Conservation (phyloP, 2,329 filamentous ascomycete species). For the Dactylellina drechsleri region DNA sequence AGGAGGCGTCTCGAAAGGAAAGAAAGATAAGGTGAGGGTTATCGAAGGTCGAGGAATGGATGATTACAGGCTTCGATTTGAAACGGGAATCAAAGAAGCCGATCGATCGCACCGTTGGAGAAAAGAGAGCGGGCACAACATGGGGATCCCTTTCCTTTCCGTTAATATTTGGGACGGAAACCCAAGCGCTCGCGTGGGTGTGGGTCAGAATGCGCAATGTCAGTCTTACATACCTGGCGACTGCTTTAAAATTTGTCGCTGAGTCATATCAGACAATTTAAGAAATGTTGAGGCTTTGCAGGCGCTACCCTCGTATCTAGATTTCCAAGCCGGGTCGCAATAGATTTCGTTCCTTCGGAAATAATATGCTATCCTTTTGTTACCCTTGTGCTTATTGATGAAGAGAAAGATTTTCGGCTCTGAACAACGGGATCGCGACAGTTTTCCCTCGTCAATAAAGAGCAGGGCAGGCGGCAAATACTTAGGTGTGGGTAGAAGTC, state of each 20-base stretch:
- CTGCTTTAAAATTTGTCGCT: background rate
- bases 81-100: slow-evolving; percentile 13
- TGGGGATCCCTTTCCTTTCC: slow-evolving; percentile 14
- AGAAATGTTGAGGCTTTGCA: no score
- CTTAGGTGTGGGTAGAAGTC: no score
- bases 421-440: no score
- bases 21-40: background rate
- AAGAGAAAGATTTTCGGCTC: no score
- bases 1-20: background rate
- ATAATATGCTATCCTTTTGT: no score
- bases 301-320: no score
- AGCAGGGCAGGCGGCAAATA: no score
- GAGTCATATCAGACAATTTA: no score
- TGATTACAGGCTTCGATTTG: background rate
- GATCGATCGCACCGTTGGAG: background rate
- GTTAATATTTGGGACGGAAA: slow-evolving; percentile 1
- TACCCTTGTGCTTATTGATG: no score
- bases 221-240: slow-evolving; percentile 1
- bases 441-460: no score
- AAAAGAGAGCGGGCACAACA: slow-evolving; percentile 11
- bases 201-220: slow-evolving; percentile 17
- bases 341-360: no score
- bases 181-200: slow-evolving; percentile 26
- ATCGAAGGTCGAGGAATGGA: background rate
- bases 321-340: no score